Evolutionary conservation across 2,329 filamentous ascomycete genomes (phyloP).

Genomic region (Acephala macrosclerotiorum): DNA sequence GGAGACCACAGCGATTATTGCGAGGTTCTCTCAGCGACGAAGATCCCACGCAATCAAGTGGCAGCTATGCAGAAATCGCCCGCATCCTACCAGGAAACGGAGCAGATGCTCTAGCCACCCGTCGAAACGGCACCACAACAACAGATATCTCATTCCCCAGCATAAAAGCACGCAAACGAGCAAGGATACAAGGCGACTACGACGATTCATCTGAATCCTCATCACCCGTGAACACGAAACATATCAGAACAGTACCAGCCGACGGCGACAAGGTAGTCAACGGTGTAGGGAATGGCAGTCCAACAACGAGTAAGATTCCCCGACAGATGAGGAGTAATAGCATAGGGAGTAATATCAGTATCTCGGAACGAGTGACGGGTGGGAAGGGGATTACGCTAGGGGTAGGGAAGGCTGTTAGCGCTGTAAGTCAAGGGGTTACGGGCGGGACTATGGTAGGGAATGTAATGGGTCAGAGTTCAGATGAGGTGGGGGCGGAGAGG

Average conservation of each 20-base stretch:
- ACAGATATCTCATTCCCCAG: conserved; percentile 18
- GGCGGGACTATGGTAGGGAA: conserved; percentile 28
- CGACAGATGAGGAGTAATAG: conserved; percentile 32
- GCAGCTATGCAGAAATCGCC: conserved; percentile 31
- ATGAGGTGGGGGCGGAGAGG: conserved; percentile 26
- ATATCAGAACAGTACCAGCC: conserved; percentile 16
- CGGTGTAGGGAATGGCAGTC: conserved; percentile 29
- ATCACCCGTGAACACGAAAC: conserved; percentile 28
- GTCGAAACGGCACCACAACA: conserved; percentile 9
- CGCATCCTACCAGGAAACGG: conserved; percentile 18
- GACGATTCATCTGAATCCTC: conserved; percentile 35
- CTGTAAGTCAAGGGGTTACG: conserved; percentile 27
- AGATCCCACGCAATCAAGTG: conserved; percentile 27
- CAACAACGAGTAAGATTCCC: conserved; percentile 18
- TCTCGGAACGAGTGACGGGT: conserved; percentile 29
- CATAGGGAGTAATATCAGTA: conserved; percentile 40
- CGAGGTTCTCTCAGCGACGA: conserved; percentile 36
- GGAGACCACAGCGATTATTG: conserved; percentile 20
- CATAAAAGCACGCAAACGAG: conserved; percentile 31
- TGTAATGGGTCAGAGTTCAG: conserved; percentile 13
- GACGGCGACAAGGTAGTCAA: conserved; percentile 24
- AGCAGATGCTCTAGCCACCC: conserved; percentile 19
- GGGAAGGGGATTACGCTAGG: conserved; percentile 39
- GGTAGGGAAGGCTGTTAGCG: conserved; percentile 36
- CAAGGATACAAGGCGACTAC: conserved; percentile 23